Evolutionary conservation across 192 early-diverging fungal species (phyloP), one percentile per base, ranked within the genome.

Genomic region (Endogone sp.): DNA sequence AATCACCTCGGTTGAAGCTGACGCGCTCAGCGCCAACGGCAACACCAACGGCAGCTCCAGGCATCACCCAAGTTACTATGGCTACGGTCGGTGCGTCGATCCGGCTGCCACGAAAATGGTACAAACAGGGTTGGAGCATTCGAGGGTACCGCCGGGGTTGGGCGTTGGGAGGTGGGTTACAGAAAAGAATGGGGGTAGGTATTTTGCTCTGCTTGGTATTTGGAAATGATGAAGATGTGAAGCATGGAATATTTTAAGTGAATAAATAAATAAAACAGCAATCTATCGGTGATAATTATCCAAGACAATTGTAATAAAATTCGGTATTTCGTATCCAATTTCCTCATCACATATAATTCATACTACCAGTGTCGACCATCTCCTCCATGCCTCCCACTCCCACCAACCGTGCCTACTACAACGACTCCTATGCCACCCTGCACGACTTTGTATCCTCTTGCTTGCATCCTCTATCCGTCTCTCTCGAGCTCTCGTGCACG

Each of bases 401-500:
- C 22, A 54, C 56, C 23, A 28, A 57, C 6, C 64, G 22, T 71
- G 27, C 21, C 29, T 20, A 24, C 29, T 25, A 6, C 70, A 16
- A 8, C 29, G 9, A 49, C 37, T 16, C 6, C 37, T 16, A 49
- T 16, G 37, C 21, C n/a, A 2, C 20, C 78, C 74, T 94, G 6
- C 71, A 82, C 29, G 84, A 88, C 24, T 76, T 94, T 0, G 79
- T 90, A 2, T 83, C 81, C 3, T 89, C 92, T 2, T 86, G 85
- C 55, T 81, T 96, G 16, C 89, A 94, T 70, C 92, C 95, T 13
- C 73, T 90, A 25, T 87, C 92, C 0, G 70, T 83, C 20, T 73
- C 84, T n/a, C 81, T 91, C 29, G 84, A 84, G 11, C 78, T 96
- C 23, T 80, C 82, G 20, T 92, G 92, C 66, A 88, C 87, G 1